Base-by-base conservation (phyloP, 768 basidiomycete species). In the Melanogaster broomeanus region DNA sequence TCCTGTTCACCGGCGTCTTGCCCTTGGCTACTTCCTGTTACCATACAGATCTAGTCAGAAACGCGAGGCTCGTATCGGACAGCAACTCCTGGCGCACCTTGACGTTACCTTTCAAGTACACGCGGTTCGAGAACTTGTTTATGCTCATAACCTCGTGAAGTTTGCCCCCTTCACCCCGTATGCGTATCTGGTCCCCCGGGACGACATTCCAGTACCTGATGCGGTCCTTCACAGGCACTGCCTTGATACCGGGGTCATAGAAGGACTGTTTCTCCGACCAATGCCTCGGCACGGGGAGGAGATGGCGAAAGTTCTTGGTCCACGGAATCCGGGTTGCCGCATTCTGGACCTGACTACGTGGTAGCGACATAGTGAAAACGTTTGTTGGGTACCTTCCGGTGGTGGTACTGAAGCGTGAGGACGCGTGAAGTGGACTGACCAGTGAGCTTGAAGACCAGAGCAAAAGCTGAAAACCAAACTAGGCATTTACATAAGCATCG, bases 131-230 rank as follows among this genome's bases (percentile, higher is more conserved):
- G 56, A 88, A 73, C 65, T 78, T 80, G 71, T 92, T 88, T 49
- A 92, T 82, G 68, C 79, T 82, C 52, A 82, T 69, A 31, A 93
- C 89, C 63, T 91, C 85, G 41, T 83, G 82, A 30, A 91, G 61
- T 15, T 77, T 79, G 24, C 75, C 74, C 53, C 75, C 74, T 66
- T 90, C 85, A 22, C 88, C 87, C 7, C 81, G 78, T 49, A 91
- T 56, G 44, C 86, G 80, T 61, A 93, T 82, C 48, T 78, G 80
- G 72, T 93, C 91, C 7, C 91, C 91, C 6, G 92, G 89, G 30
- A 90, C 85, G 53, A 93, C 80, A 63, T 93, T 93, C 91, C 91
- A 93, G 63, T 81, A 82, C 66, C 90, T 87, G 46, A 93, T 87
- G 42, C 91, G 77, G 61, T 90, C 85, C 51, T 77, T 76, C 11